Evolutionary conservation across 2,329 filamentous ascomycete species (phyloP).

Genomic region (Aspergillus persii): DNA sequence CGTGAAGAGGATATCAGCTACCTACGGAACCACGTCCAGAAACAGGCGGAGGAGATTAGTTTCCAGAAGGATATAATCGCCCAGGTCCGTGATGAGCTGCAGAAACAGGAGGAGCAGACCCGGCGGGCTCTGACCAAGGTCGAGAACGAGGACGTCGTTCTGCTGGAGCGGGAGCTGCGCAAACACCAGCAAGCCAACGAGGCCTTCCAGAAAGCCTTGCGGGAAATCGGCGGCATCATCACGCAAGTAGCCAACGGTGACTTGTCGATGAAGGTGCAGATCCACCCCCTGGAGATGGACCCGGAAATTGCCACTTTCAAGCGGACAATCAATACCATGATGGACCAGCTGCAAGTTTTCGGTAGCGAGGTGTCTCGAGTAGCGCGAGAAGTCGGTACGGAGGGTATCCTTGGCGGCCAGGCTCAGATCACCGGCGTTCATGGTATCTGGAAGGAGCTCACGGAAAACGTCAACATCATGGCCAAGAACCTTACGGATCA

Average conservation of each 20-base stretch:
- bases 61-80: constrained; percentile 82
- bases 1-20: constrained; percentile 81
- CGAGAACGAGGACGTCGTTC: constrained; percentile 82
- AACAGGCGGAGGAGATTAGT: constrained; percentile 88
- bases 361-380: constrained; percentile 94
- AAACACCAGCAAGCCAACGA: constrained; percentile 98
- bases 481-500: constrained; percentile 78
- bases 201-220: constrained; percentile 94
- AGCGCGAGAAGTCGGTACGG: constrained; percentile 92
- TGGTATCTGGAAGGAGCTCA: constrained; percentile 96
- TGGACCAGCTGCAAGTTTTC: constrained; percentile 95
- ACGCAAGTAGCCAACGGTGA: constrained; percentile 94
- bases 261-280: constrained; percentile 92
- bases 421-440: constrained; percentile 91
- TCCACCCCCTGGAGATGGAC: constrained; percentile 95
- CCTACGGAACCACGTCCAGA: constrained; percentile 85
- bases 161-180: constrained; percentile 86
- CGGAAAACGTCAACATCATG: constrained; percentile 85
- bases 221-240: constrained; percentile 96
- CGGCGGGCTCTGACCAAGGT: constrained; percentile 78
- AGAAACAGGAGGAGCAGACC: constrained; percentile 81
- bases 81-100: constrained; percentile 79
- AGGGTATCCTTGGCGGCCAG: constrained; percentile 90
- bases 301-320: constrained; percentile 98
- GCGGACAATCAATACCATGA: constrained; percentile 98